Evolutionary conservation across 2,329 filamentous ascomycete genomes (phyloP).

Genomic region (Penicillium sp.): DNA sequence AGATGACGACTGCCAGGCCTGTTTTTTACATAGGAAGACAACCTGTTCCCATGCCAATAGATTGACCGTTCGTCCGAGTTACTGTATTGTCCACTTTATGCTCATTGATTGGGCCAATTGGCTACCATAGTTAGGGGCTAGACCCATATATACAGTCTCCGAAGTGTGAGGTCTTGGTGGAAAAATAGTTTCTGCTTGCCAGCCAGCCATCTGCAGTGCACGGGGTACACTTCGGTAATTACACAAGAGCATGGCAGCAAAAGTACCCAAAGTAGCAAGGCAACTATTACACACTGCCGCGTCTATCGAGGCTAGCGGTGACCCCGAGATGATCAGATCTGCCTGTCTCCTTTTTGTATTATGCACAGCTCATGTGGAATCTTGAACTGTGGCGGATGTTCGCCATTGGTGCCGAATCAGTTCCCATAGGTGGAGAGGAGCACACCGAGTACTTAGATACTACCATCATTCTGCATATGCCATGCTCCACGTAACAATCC

Average conservation of each 20-base stretch:
- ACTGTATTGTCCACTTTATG: constrained; percentile 5
- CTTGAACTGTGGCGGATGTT: neutral
- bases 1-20: neutral
- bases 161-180: neutral
- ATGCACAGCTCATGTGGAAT: neutral
- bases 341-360: neutral
- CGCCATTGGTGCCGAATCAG: neutral
- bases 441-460: neutral
- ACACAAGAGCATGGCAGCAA: neutral
- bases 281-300: neutral
- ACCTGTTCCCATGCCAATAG: constrained; percentile 13
- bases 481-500: constrained; percentile 17
- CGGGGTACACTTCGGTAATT: constrained; percentile 9
- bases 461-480: constrained; percentile 14
- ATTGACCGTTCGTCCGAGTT: constrained; percentile 16
- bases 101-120: neutral
- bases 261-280: neutral
- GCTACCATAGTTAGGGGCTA: constrained; percentile 6
- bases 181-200: constrained; percentile 2
- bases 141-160: constrained; percentile 7
- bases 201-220: constrained; percentile 23
- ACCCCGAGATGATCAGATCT: constrained; percentile 2
- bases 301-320: constrained; percentile 6
- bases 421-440: constrained; percentile 14
- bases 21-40: neutral